Base-by-base conservation (phyloP, 352 stramenopile species). In the Globisporangium apiculatum region DNA sequence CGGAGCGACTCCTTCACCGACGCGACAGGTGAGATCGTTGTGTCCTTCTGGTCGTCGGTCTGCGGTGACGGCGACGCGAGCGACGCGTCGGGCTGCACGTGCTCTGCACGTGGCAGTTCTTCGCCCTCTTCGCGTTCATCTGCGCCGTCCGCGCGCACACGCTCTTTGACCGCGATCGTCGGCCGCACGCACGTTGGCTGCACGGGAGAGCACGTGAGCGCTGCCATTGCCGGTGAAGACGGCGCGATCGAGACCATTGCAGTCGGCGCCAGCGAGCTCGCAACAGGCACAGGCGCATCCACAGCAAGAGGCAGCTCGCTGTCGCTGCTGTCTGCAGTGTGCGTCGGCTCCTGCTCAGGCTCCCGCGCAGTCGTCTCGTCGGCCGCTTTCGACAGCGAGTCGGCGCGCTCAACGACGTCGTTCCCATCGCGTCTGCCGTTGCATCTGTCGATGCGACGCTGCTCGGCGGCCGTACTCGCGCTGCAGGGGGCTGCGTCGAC, bases 11-110 rank as follows among this genome's bases (percentile, higher is more conserved):
- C 58, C 42, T 65, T 65, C 52, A 65, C 35, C 4, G 59, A 55
- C 3, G 59, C 42, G 24, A 65, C 53, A 14, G 59, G 59, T 17
- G 59, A 65, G 49, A 65, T 65, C 15, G 59, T 60, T 38, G 53
- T 45, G 42, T 66, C 55, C 43, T 61, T 66, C 45, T 58, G 54
- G 14, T 61, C 55, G 12, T 62, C 60, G 14, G 55, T 50, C 12
- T 53, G 35, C 18, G 54, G 55, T 0, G 60, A 66, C 1, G 45
- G 51, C 24, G 54, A 48, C 14, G 50, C 10, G 0, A 50, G 17
- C 1, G 38, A 48, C 37, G 51, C 37, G 38, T 55, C 51, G 12
- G 38, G 15, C 51, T 15, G 31, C 5, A 53, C 8, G 35, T 8
- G 7, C 40, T 8, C 40, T 3, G 40, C 3, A 43, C 10, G 48